Evolutionary conservation across 2,329 filamentous ascomycete genomes (phyloP), one percentile per base, ranked within the genome.

Genomic region (Ploettnerulaceae sp.): DNA sequence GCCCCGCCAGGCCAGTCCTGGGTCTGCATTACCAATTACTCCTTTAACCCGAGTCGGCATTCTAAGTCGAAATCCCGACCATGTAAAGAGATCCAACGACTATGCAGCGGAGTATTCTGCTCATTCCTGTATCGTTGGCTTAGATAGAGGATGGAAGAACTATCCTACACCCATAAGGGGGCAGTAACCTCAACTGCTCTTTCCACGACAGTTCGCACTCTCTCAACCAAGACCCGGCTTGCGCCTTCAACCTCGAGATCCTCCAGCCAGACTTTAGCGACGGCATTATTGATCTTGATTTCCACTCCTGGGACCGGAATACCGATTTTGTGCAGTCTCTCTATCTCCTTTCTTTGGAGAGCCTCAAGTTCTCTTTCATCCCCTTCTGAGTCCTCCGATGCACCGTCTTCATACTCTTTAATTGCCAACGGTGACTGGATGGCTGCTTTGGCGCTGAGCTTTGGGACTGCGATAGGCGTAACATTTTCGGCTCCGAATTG

Each of bases 191-290:
- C 90, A 3, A 91, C 84, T 0, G 86, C 90, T 56, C 89, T 76
- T 66, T 97, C 91, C 8, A 96, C 86, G 7, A 98, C 89, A 1
- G 88, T 89, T 57, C 85, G 78, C 4, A 98, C 87, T 48, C 93
- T 76, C 65, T 95, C 91, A 36, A 82, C 82, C 61, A 95, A 78
- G 14, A 88, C 80, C 53, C 81, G 79, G 54, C 89, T 89, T 45
- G 71, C 71, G 65, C 89, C 94, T 67, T 97, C 93, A 4, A 98
- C 86, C 58, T 95, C 89, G 34, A 97, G 68, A 57, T 86, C 81
- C 72, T 97, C 93, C 29, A 98, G 71, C 90, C 91, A 97, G 5
- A 98, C 84, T 52, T 81, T 86, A 5, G 91, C 93, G 43, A 84
- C 74, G 68, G 89, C 84, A 69, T 88, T 93, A 60, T 97, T 91